These are phyloP conservation scores for Astrothelium subdiscretum DNA, from an alignment of 495 filamentous ascomycete genomes.

Conservation along the genomic window DNA sequence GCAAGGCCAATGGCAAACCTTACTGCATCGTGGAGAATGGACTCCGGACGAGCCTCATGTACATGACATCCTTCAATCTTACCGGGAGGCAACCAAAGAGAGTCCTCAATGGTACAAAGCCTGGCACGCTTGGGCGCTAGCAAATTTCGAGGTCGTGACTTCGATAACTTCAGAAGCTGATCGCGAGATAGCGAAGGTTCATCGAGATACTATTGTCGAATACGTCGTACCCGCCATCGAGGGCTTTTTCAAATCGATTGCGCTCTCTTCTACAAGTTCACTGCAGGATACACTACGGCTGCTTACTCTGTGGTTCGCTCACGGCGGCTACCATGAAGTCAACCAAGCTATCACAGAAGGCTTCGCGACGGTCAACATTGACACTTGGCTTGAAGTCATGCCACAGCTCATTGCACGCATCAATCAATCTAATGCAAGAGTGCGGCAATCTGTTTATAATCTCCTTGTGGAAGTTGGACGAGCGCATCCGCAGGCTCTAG, in stretches of 20 bases:
- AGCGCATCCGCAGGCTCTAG: slow-evolving; percentile 89
- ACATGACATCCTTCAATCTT: slow-evolving; percentile 69
- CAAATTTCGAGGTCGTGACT: slow-evolving; percentile 96
- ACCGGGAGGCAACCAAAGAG: slow-evolving; percentile 80
- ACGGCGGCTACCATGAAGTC: slow-evolving; percentile 81
- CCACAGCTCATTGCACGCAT: slow-evolving; percentile 95
- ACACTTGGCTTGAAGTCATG: slow-evolving; percentile 97
- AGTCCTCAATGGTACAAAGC: slow-evolving; percentile 94
- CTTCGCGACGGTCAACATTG: slow-evolving; percentile 79
- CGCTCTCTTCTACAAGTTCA: slow-evolving; percentile 79
- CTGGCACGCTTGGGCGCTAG: slow-evolving; percentile 98
- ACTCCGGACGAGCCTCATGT: slow-evolving; percentile 52
- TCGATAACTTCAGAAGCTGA: slow-evolving; percentile 52
- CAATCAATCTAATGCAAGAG: slow-evolving; percentile 79
- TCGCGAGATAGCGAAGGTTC: slow-evolving; percentile 44
- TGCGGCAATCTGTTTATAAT: slow-evolving; percentile 81
- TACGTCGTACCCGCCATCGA: slow-evolving; percentile 89
- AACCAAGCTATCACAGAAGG: slow-evolving; percentile 79
- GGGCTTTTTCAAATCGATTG: slow-evolving; percentile 93
- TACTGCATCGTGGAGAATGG: slow-evolving; percentile 77
- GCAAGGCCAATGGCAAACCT: slow-evolving; percentile 89
- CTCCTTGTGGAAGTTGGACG: slow-evolving; percentile 84
- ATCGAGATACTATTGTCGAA: slow-evolving; percentile 55
- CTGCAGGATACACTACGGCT: slow-evolving; percentile 90
- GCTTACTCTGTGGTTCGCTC: slow-evolving; percentile 89